phyloP scores from a whole-genome alignment of 2,329 filamentous ascomycete species.

The Podosphaera leucotricha region DNA sequence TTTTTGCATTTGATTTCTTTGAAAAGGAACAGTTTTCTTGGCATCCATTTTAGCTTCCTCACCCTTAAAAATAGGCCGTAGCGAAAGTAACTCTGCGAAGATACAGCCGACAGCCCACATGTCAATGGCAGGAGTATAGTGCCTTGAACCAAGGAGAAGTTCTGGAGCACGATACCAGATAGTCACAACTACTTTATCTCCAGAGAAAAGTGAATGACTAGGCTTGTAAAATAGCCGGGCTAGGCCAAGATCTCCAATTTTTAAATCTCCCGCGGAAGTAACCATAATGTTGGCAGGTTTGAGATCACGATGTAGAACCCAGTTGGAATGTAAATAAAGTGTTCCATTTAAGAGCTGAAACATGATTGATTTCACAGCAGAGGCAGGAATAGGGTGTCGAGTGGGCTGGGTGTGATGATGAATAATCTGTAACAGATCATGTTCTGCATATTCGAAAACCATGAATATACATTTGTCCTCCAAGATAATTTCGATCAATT shows the following conservation, averaged over 20 bases:
- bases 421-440: constrained; percentile 92
- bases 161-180: constrained; percentile 98
- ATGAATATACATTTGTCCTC: constrained; percentile 99
- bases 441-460: constrained; percentile 97
- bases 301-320: constrained; percentile 89
- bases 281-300: constrained; percentile 99
- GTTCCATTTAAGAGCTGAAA: constrained; percentile 89
- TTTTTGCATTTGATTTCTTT: constrained; percentile 96
- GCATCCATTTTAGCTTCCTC: constrained; percentile 98
- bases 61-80: constrained; percentile 92
- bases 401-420: constrained; percentile 83
- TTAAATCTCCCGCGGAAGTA: constrained; percentile 68
- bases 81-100: constrained; percentile 74
- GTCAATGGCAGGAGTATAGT: constrained; percentile 93
- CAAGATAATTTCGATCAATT: constrained; percentile 80
- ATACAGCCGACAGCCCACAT: constrained; percentile 97
- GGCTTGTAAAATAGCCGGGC: constrained; percentile 89
- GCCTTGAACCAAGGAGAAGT: constrained; percentile 70
- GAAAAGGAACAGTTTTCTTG: constrained; percentile 93
- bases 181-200: constrained; percentile 95
- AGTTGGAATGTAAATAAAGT: constrained; percentile 85
- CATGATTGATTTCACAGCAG: constrained; percentile 80
- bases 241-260: constrained; percentile 83
- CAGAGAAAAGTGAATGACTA: constrained; percentile 69
- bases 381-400: constrained; percentile 65